Percentiles rank a stretch among this genome's conserved stretches.
Conservation (phyloP, 1,139 yeast species). For the Pichia sp. region DNA sequence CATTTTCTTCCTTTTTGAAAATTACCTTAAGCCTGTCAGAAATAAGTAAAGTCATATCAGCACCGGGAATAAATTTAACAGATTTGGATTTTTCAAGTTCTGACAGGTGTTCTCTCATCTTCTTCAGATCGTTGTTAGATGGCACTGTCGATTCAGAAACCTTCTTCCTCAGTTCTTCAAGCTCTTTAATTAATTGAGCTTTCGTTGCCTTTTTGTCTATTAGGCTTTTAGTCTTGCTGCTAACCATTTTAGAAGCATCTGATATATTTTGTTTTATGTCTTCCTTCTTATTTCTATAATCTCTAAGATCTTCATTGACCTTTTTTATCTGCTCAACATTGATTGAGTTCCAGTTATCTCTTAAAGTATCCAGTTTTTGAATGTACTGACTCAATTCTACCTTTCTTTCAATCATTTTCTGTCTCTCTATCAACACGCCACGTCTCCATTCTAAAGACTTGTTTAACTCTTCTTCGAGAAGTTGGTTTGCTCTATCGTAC, state of each 20-base stretch:
- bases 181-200: constrained; percentile 6
- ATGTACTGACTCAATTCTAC: constrained; percentile 18
- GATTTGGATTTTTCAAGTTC: constrained; percentile 10
- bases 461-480: constrained; percentile 22
- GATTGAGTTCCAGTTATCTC: constrained; percentile 16
- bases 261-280: constrained; percentile 5
- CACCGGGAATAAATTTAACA: constrained; percentile 4
- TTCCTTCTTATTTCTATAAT: neutral
- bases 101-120: constrained; percentile 4
- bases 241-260: neutral
- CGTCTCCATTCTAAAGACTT: constrained; percentile 27
- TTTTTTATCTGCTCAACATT: constrained; percentile 14
- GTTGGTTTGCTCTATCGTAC: constrained; percentile 23
- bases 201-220: constrained; percentile 7
- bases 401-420: constrained; percentile 24
- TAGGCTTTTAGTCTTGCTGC: neutral
- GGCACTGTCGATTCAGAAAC: constrained; percentile 11
- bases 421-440: constrained; percentile 24
- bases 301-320: constrained; percentile 4
- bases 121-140: constrained; percentile 4
- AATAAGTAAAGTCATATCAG: constrained; percentile 8
- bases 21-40: constrained; percentile 5
- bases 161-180: constrained; percentile 7
- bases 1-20: neutral
- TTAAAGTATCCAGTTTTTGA: constrained; percentile 12